Evolutionary conservation across 768 basidiomycete genomes (phyloP).

Genomic region (Ramaria sp.): DNA sequence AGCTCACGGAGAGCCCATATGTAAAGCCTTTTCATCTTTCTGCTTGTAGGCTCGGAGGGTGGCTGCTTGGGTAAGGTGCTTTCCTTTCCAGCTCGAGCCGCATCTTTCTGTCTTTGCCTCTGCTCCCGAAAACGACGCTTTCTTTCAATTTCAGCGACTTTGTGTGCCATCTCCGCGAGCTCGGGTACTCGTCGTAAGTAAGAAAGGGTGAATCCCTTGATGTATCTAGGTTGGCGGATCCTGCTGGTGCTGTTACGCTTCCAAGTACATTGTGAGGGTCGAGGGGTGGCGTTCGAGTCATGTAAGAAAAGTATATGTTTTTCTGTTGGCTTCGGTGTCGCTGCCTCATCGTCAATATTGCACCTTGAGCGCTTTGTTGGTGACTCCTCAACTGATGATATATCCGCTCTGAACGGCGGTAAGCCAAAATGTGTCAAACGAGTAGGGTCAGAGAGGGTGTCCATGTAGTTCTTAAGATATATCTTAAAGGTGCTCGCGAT

Average conservation of each 20-base stretch:
- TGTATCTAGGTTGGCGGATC: neutral
- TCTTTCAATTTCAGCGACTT: slow-evolving; percentile 52
- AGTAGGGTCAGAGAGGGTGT: slow-evolving; percentile 19
- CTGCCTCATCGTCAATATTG: neutral
- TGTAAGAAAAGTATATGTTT: neutral
- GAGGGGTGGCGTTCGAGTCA: neutral
- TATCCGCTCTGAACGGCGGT: neutral
- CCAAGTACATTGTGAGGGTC: neutral
- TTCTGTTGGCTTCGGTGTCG: neutral
- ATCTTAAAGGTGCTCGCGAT: slow-evolving; percentile 63
- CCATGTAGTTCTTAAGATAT: slow-evolving; percentile 74
- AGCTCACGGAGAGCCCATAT: slow-evolving; percentile 51
- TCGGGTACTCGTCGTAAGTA: slow-evolving; percentile 72
- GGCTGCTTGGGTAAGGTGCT: neutral
- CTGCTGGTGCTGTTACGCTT: slow-evolving; percentile 3
- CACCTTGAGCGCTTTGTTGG: neutral
- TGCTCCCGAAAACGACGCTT: slow-evolving; percentile 43
- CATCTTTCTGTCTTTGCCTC: slow-evolving; percentile 29
- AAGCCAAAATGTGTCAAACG: neutral
- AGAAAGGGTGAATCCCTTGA: slow-evolving; percentile 55
- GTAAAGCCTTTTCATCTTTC: slow-evolving; percentile 61
- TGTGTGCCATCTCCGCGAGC: slow-evolving; percentile 47
- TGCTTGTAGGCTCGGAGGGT: slow-evolving; percentile 11
- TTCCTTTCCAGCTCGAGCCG: neutral
- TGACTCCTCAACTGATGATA: neutral